These are phyloP conservation scores for Epichloe elymi DNA, from an alignment of 2,329 filamentous ascomycete genomes.

Conservation along the genomic window DNA sequence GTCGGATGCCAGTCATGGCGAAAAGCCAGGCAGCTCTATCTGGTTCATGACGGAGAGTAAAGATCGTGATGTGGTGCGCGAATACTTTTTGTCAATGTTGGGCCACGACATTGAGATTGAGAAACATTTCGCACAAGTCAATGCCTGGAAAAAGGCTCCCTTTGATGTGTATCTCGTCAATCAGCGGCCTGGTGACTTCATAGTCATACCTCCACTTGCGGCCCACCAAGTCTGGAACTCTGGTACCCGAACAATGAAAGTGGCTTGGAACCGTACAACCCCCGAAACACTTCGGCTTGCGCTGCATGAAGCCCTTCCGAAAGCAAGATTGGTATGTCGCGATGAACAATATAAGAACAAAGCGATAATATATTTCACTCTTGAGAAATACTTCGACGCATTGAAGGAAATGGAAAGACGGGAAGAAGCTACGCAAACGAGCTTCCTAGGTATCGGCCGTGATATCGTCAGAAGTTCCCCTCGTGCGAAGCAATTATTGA, in stretches of 20 bases:
- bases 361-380: slow-evolving; percentile 79
- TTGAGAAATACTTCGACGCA: slow-evolving; percentile 63
- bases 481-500: slow-evolving; percentile 54
- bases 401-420: slow-evolving; percentile 41
- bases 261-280: slow-evolving; percentile 96
- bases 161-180: slow-evolving; percentile 91
- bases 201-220: slow-evolving; percentile 82
- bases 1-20: slow-evolving; percentile 58
- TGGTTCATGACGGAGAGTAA: slow-evolving; percentile 99
- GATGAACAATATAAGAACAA: slow-evolving; percentile 99
- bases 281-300: slow-evolving; percentile 83
- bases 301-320: slow-evolving; percentile 73
- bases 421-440: slow-evolving; percentile 30
- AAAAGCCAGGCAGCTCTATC: slow-evolving; percentile 76
- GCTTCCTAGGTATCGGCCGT: slow-evolving; percentile 34
- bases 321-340: slow-evolving; percentile 79
- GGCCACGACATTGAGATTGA: slow-evolving; percentile 96
- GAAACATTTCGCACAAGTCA: slow-evolving; percentile 89
- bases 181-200: slow-evolving; percentile 81
- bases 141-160: slow-evolving; percentile 88
- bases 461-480: slow-evolving; percentile 28
- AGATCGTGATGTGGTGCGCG: slow-evolving; percentile 77
- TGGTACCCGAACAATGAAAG: slow-evolving; percentile 90
- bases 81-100: slow-evolving; percentile 86
- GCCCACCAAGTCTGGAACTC: slow-evolving; percentile 98